Evolutionary conservation across 176 grass and related monocot genomes (phyloP), one percentile per base, ranked within the genome.

Genomic region (Poa annua): DNA sequence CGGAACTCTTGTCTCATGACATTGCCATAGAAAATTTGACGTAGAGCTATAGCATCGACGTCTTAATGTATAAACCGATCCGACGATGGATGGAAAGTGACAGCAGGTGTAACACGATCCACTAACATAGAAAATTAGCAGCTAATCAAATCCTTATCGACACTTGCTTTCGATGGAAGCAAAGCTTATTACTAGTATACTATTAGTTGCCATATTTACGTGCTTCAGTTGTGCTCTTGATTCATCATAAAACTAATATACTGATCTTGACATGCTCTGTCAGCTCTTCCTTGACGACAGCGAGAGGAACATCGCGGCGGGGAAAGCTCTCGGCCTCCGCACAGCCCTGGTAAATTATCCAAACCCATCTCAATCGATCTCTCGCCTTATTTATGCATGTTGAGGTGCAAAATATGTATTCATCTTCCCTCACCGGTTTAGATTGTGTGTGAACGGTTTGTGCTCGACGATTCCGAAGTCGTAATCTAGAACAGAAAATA

Each of bases 231-330:
- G 36, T 80, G 1, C 19, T 14, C 47, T 15, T 32, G 55, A 12
- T 11, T 4, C 57, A 21, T 6, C 17, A 42, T 9, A 10, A 45
- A 47, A 17, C 60, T 61, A 76, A 24, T 7, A n/a, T 4, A 3
- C 6, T 15, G 2, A 73, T 59, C 73, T 47, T 0, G 65, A 56
- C 4, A 59, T 64, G 59, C 73, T 75, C 13, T 69, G 13, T 70
- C 92, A 98, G 96, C 85, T 98, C 52, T 98, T 98, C 88, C 84
- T 98, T 0, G 96, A 98, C 82, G 96, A 98, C 71, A 98, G 50
- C 71, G 96, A 95, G 89, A 93, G 96, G 91, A 98, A 98, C 84
- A 95, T 95, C 77, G 88, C 90, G n/a, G 89, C 93, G 0, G 96
- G 88, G 25, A 98, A 98, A 91, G 92, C 90, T 1, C 76, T 86